Evolutionary conservation across 305 asterid genomes (phyloP).

Genomic region (Fraxinus baroniana): DNA sequence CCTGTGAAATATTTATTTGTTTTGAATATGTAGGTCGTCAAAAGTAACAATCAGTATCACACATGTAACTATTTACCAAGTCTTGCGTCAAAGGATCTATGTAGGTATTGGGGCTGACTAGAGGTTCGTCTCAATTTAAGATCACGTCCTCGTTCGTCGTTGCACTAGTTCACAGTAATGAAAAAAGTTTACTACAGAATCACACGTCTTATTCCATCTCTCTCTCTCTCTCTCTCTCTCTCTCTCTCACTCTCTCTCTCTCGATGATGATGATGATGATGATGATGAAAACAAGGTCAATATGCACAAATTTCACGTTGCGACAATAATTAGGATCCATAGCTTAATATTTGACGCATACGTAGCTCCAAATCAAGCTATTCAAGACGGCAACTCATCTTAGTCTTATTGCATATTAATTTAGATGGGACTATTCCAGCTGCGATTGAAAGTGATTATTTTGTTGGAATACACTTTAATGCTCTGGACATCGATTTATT

Average conservation of each 20-base stretch:
- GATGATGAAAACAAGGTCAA: background rate
- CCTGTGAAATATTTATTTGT: constrained; percentile 35
- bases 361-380: background rate
- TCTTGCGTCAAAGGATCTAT: constrained; percentile 26
- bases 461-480: constrained; percentile 25
- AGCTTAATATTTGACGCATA: background rate
- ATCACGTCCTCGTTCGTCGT: too few species aligned
- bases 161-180: too few species aligned
- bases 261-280: too few species aligned
- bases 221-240: too few species aligned
- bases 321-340: background rate
- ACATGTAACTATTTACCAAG: constrained; percentile 32
- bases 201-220: background rate
- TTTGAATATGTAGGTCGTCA: constrained; percentile 24
- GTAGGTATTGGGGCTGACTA: background rate
- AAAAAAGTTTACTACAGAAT: background rate
- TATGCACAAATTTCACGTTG: too few species aligned
- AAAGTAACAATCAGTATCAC: constrained; percentile 29
- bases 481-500: background rate
- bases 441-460: constrained; percentile 41
- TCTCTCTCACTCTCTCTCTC: too few species aligned
- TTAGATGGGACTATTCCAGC: constrained; percentile 50
- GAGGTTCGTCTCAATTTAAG: too few species aligned
- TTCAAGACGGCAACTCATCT: constrained; percentile 11
- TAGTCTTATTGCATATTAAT: background rate